Conservation (phyloP, 1,284 basidiomycete genomes). For the Cerrena zonata region DNA sequence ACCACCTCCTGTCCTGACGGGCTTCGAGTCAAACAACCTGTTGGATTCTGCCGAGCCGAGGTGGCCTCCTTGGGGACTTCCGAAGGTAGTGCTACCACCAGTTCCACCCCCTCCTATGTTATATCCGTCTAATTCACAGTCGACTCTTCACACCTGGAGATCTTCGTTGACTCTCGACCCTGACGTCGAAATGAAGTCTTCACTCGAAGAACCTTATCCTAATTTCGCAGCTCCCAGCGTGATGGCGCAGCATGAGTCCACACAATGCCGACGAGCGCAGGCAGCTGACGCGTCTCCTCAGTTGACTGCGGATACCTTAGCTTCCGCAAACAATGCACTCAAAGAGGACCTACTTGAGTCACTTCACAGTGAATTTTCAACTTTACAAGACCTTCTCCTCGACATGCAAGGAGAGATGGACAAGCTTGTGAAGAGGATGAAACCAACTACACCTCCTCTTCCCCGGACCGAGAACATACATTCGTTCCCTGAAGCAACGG, state of each 20-base stretch:
- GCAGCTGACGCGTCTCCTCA: background rate
- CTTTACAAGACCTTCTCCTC: constrained; percentile 39
- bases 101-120: constrained; percentile 37
- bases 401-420: constrained; percentile 59
- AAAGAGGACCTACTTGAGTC: constrained; percentile 26
- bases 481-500: background rate
- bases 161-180: background rate
- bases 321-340: constrained; percentile 36
- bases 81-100: constrained; percentile 23
- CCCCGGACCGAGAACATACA: background rate
- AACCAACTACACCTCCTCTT: background rate
- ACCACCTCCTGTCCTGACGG: background rate
- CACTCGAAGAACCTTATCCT: background rate
- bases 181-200: constrained; percentile 12
- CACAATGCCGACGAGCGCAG: background rate
- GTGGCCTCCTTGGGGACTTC: background rate
- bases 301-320: background rate
- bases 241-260: background rate
- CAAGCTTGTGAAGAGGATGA: constrained; percentile 33
- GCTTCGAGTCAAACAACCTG: background rate
- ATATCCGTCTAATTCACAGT: constrained; percentile 20
- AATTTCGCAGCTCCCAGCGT: no score
- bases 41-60: background rate
- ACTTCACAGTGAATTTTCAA: constrained; percentile 37
- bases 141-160: background rate